phyloP scores from a whole-genome alignment of 2,329 filamentous ascomycete species.

The Fusarium haematococcum region DNA sequence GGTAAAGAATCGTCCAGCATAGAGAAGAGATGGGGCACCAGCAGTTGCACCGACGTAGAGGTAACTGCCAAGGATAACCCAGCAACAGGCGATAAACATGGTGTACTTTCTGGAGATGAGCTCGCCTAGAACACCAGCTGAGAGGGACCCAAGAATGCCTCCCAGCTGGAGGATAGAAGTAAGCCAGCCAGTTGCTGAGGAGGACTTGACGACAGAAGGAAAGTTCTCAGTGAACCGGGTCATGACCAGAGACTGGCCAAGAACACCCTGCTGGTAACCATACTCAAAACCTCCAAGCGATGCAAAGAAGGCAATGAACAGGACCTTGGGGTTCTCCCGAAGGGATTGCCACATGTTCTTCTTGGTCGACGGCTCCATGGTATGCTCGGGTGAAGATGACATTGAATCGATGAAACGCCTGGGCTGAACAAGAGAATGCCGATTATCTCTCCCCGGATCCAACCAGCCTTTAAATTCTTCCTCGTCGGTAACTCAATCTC shows the following conservation, averaged over 20 bases:
- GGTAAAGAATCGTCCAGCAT: constrained; percentile 62
- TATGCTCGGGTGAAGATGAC: not conserved
- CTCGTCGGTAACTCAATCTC: not conserved
- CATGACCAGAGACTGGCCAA: constrained; percentile 67
- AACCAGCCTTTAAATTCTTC: not conserved
- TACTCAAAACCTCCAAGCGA: constrained; percentile 38
- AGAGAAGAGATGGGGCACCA: constrained; percentile 55
- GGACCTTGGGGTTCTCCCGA: not conserved
- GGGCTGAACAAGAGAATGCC: not conserved
- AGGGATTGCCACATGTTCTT: not conserved
- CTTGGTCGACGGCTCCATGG: not conserved
- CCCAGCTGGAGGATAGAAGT: constrained; percentile 63
- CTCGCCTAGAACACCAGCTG: constrained; percentile 61
- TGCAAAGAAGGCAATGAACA: not conserved
- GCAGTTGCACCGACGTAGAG: constrained; percentile 57
- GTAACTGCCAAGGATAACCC: constrained; percentile 60
- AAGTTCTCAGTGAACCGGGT: constrained; percentile 61
- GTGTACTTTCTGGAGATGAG: constrained; percentile 64
- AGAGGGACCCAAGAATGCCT: constrained; percentile 60
- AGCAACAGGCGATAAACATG: constrained; percentile 61
- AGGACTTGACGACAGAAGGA: constrained; percentile 58
- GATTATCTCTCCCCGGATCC: not conserved
- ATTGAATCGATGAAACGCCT: not conserved
- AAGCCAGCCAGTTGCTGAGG: constrained; percentile 63
- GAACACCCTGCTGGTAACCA: constrained; percentile 61